These are phyloP conservation scores for Uronychia binucleata DNA, from an alignment of 73 alveolate species.

Conservation along the genomic window DNA sequence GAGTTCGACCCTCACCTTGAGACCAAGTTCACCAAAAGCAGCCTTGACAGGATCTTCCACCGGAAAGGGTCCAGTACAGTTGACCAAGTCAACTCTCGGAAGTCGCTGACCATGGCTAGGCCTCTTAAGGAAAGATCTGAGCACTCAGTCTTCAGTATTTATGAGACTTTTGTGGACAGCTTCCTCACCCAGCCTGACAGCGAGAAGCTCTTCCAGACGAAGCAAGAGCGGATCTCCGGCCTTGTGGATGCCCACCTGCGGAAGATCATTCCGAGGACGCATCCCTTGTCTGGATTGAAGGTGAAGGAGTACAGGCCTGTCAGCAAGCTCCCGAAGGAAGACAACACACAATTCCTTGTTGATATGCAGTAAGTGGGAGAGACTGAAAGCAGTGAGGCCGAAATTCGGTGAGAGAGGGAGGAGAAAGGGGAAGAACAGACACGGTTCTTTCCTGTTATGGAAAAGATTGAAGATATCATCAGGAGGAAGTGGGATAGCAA, in stretches of 20 bases:
- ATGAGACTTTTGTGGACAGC: neutral
- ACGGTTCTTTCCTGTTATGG: neutral
- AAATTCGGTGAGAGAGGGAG: neutral
- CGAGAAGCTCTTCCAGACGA: neutral
- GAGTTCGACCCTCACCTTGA: no score
- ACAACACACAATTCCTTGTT: neutral
- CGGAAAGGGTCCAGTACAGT: no score
- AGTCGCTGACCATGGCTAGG: no score
- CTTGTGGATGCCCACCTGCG: neutral
- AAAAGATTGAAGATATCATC: neutral
- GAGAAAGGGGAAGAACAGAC: neutral
- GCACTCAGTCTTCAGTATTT: neutral
- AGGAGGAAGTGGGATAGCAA: neutral
- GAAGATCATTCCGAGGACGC: slow-evolving; percentile 1
- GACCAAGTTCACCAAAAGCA: no score
- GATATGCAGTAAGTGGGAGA: neutral
- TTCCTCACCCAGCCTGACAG: neutral
- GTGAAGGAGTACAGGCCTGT: neutral
- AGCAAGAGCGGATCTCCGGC: neutral
- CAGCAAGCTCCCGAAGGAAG: neutral
- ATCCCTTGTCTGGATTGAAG: neutral
- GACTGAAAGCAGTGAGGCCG: neutral
- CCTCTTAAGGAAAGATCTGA: no score
- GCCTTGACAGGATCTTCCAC: no score
- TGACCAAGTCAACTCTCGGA: no score